phyloP scores from a whole-genome alignment of 352 stramenopile genomes.

The Phytophthora constricta region DNA sequence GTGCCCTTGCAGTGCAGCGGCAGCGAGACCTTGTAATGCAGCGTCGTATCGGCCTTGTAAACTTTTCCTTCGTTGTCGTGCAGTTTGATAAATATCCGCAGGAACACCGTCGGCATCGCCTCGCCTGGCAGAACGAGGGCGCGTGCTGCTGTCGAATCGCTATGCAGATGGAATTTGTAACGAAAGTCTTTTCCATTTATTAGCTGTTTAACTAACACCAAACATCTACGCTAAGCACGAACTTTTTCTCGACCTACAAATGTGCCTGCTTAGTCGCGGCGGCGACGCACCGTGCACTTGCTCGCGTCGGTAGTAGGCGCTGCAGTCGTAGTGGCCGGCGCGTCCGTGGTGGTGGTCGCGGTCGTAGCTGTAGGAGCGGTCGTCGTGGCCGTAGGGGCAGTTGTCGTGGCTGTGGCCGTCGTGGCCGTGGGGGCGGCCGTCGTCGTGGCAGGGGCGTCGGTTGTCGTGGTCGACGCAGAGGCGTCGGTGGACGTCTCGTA shows the following conservation, averaged over 20 bases:
- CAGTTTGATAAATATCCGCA: no score
- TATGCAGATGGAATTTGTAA: not conserved
- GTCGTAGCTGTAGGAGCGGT: conserved; percentile 8
- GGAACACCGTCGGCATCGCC: conserved; percentile 15
- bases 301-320: conserved; percentile 14
- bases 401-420: conserved; percentile 3
- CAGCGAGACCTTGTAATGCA: no score
- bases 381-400: conserved; percentile 10
- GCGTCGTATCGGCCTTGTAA: no score
- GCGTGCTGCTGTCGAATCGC: not conserved
- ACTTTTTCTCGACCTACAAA: not conserved
- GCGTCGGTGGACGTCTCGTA: conserved; percentile 18
- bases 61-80: no score
- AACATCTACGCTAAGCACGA: conserved; percentile 22
- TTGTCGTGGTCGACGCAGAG: conserved; percentile 11
- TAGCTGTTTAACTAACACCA: not conserved
- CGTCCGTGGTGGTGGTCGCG: no score
- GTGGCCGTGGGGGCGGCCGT: conserved; percentile 1
- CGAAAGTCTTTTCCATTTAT: not conserved
- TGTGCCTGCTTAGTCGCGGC: conserved; percentile 18
- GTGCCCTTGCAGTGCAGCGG: no score
- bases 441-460: conserved; percentile 5
- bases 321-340: conserved; percentile 1
- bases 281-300: conserved; percentile 29
- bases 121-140: conserved; percentile 12